Evolutionary conservation across 352 stramenopile species (phyloP).

Genomic region (Globisporangium acanthophoron): DNA sequence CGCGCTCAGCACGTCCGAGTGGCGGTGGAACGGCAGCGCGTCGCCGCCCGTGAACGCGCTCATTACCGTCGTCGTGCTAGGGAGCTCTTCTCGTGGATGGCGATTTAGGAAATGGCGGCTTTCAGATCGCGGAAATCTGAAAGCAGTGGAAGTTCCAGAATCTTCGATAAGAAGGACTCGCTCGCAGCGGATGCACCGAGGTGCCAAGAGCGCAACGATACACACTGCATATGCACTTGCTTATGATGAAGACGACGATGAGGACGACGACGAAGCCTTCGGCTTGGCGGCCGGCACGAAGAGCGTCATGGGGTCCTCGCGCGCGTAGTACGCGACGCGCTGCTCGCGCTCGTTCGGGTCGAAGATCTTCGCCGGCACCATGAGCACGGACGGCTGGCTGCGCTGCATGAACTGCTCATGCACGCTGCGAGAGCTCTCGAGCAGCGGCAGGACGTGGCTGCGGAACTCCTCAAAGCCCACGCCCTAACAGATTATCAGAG

Average conservation of each 20-base stretch:
- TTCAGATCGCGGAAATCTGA: not conserved
- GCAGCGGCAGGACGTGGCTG: conserved; percentile 54
- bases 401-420: conserved; percentile 48
- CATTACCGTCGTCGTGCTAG: not conserved
- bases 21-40: conserved; percentile 59
- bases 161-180: conserved; percentile 4
- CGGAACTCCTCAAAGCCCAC: conserved; percentile 76
- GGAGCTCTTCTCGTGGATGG: not conserved
- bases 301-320: conserved; percentile 64
- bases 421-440: conserved; percentile 47
- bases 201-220: too few relatives aligned
- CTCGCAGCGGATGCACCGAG: too few relatives aligned
- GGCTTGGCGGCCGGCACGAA: conserved; percentile 30
- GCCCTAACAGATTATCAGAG: conserved; percentile 23
- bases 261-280: not conserved
- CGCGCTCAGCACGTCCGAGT: conserved; percentile 78
- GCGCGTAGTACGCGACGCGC: conserved; percentile 44
- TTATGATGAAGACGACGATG: not conserved
- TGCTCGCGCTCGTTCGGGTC: conserved; percentile 19
- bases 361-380: conserved; percentile 61
- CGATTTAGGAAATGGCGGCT: not conserved
- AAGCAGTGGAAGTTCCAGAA: conserved; percentile 9
- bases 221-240: not conserved
- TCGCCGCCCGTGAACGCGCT: conserved; percentile 64
- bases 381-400: conserved; percentile 52